Percentiles rank a stretch among this genome's conserved stretches.
These are phyloP conservation scores for Psilocybe subaeruginosa DNA, from an alignment of 768 basidiomycete genomes.

Conservation along the genomic window DNA sequence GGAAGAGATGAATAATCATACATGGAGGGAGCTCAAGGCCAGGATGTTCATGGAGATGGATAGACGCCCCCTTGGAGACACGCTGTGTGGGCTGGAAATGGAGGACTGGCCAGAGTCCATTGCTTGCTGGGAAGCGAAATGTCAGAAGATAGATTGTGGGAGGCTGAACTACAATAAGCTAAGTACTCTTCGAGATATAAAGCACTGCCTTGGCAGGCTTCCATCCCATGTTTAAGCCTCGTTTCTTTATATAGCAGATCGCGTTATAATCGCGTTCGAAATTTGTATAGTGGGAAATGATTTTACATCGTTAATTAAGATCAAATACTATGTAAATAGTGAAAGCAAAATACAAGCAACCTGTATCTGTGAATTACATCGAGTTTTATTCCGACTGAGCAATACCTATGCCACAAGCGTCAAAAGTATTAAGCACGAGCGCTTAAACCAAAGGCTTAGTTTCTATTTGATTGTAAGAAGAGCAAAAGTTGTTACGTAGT, in stretches of 20 bases:
- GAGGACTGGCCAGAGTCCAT: slow-evolving; percentile 45
- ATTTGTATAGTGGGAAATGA: no score
- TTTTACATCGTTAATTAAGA: no score
- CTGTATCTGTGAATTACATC: no score
- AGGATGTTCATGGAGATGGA: slow-evolving; percentile 44
- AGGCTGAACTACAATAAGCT: slow-evolving; percentile 38
- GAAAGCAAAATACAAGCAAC: no score
- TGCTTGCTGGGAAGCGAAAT: slow-evolving; percentile 43
- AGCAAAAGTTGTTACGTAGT: no score
- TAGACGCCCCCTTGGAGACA: slow-evolving; percentile 40
- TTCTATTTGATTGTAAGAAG: no score
- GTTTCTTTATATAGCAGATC: not conserved
- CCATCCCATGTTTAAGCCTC: slow-evolving; percentile 19
- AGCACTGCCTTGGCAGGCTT: slow-evolving; percentile 29
- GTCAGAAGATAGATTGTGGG: slow-evolving; percentile 31
- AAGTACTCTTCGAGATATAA: slow-evolving; percentile 34
- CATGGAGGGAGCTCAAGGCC: slow-evolving; percentile 43
- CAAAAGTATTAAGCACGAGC: no score
- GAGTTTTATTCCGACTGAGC: no score
- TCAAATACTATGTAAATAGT: no score
- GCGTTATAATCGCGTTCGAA: no score
- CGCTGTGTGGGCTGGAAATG: slow-evolving; percentile 38
- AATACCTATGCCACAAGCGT: no score
- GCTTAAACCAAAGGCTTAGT: no score
- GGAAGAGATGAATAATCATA: slow-evolving; percentile 34